Evolutionary conservation across 163 green algal genomes (phyloP).

Genomic region (Scenedesmus sp.): DNA sequence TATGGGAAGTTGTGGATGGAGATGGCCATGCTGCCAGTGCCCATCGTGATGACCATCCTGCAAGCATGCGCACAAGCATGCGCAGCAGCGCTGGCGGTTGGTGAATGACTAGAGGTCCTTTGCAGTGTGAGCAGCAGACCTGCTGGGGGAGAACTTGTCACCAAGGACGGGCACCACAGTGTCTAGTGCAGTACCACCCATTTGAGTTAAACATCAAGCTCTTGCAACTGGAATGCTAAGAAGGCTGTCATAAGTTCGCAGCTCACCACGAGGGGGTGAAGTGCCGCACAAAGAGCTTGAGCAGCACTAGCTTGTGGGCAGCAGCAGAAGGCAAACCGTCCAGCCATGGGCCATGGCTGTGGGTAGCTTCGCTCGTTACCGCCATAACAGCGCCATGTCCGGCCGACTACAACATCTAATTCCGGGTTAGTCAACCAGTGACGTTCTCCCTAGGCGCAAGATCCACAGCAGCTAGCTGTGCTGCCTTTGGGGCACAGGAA

Average conservation of each 20-base stretch:
- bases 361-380: background rate
- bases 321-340: background rate
- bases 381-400: background rate
- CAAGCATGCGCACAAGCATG: background rate
- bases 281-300: slow-evolving; percentile 9
- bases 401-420: no score
- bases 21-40: background rate
- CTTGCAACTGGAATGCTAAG: no score
- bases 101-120: no score
- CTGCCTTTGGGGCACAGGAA: no score
- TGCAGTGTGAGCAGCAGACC: no score
- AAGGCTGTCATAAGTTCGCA: no score
- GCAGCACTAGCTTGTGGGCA: background rate
- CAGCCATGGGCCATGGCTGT: no score
- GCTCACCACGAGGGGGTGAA: background rate
- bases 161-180: no score
- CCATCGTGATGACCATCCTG: background rate
- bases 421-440: background rate
- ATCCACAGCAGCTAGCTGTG: no score
- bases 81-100: background rate
- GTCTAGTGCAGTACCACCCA: no score
- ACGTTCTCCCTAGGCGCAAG: no score
- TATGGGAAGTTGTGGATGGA: background rate
- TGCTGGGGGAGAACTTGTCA: background rate
- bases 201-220: background rate